Percentiles rank a stretch among this genome's conserved stretches.
These are phyloP conservation scores for Diaporthe sp. DNA, from an alignment of 2,329 filamentous ascomycete species.

Conservation along the genomic window DNA sequence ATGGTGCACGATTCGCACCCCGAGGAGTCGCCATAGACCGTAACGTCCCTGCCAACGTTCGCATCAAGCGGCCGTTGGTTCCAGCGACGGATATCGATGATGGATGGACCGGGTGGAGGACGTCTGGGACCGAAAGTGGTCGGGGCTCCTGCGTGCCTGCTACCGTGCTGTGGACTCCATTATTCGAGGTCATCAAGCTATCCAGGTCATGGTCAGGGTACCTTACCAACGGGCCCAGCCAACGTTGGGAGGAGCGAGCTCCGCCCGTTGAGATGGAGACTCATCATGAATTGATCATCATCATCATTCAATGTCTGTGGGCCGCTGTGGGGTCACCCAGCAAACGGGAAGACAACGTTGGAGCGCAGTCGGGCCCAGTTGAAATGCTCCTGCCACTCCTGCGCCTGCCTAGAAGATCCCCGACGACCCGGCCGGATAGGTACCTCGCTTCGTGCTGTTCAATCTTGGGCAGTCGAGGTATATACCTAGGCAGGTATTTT, in stretches of 20 bases:
- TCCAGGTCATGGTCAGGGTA: not conserved
- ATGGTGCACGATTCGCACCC: not conserved
- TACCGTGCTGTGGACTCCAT: not conserved
- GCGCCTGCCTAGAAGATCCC: constrained; percentile 6
- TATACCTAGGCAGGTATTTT: not conserved
- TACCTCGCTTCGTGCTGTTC: not conserved
- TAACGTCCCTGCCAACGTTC: not conserved
- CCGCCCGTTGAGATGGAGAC: constrained; percentile 17
- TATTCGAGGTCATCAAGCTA: not conserved
- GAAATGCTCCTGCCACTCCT: constrained; percentile 12
- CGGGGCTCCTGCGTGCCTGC: not conserved
- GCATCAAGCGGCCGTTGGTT: constrained; percentile 8
- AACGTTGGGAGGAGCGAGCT: constrained; percentile 16
- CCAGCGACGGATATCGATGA: constrained; percentile 17
- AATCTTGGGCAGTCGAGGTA: not conserved
- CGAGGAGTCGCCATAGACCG: constrained; percentile 2
- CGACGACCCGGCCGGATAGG: not conserved
- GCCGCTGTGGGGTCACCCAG: constrained; percentile 23
- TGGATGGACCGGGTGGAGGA: constrained; percentile 11
- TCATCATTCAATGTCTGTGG: constrained; percentile 30
- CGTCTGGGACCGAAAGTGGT: constrained; percentile 19
- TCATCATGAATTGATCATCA: constrained; percentile 24
- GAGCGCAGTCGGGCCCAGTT: constrained; percentile 5
- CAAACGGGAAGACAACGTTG: constrained; percentile 22
- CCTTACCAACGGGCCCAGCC: not conserved